Conservation (phyloP, 208 protist genomes). For the Leishmania braziliensis region DNA sequence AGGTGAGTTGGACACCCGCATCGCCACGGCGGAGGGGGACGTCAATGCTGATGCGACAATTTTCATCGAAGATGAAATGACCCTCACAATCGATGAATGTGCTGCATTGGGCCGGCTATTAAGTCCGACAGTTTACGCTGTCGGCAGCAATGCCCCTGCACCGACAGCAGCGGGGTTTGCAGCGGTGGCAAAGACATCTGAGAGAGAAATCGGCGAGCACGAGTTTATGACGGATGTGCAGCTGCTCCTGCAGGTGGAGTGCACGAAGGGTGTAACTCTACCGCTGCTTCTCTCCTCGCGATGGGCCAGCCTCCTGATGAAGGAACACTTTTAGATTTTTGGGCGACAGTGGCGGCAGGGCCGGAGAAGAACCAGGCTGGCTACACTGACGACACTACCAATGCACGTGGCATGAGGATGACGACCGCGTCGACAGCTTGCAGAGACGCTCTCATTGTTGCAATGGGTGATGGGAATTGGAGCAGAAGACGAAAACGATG, state of each 20-base stretch:
- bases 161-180: not conserved
- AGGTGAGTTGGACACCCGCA: not conserved
- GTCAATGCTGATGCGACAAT: conserved; percentile 12
- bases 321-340: conserved; percentile 30
- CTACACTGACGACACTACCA: not conserved
- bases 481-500: not conserved
- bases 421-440: not conserved
- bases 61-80: conserved; percentile 27
- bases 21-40: not conserved
- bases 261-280: conserved; percentile 46
- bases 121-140: not conserved
- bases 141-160: not conserved
- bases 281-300: conserved; percentile 70
- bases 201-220: not conserved
- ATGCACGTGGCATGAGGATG: not conserved
- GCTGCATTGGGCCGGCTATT: conserved; percentile 14
- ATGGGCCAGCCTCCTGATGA: conserved; percentile 58
- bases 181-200: not conserved
- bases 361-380: not conserved
- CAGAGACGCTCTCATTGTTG: not conserved
- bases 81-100: conserved; percentile 27
- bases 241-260: conserved; percentile 66
- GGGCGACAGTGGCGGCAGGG: not conserved
- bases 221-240: conserved; percentile 36
- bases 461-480: not conserved